These are phyloP conservation scores for Coemansia sp. DNA, from an alignment of 192 early-diverging fungal genomes.

Conservation along the genomic window DNA sequence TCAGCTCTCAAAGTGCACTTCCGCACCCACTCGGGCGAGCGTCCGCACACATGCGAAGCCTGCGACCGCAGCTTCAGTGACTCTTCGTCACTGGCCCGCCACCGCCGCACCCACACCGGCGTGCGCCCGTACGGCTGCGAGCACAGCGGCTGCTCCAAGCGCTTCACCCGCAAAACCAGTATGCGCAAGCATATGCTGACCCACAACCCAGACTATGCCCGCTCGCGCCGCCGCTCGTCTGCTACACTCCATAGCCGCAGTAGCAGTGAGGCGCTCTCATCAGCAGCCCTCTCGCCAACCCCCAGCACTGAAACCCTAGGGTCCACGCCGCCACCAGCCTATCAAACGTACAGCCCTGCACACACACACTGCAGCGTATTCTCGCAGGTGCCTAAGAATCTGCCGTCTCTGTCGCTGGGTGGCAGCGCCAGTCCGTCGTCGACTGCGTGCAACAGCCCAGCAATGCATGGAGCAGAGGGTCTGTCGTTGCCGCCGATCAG, in stretches of 20 bases:
- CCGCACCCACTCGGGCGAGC: constrained; percentile 62
- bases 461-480: not conserved
- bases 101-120: constrained; percentile 28
- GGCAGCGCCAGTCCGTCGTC: constrained; percentile 1
- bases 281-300: constrained; percentile 1
- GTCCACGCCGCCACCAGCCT: not conserved
- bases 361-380: no score
- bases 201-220: not conserved
- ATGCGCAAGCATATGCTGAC: constrained; percentile 18
- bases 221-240: constrained; percentile 4
- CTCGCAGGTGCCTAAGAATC: not conserved
- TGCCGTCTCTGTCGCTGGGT: not conserved
- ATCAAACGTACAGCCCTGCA: no score
- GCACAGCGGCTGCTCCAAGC: constrained; percentile 23
- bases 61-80: constrained; percentile 29
- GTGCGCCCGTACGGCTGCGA: constrained; percentile 67
- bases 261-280: not conserved
- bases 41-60: constrained; percentile 16
- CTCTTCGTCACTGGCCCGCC: constrained; percentile 25
- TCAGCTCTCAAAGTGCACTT: constrained; percentile 61
- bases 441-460: constrained; percentile 11
- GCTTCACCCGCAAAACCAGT: constrained; percentile 16
- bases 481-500: constrained; percentile 2
- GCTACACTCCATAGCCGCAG: not conserved
- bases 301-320: not conserved